phyloP scores from a whole-genome alignment of 352 stramenopile species.

The Detonula confervacea region DNA sequence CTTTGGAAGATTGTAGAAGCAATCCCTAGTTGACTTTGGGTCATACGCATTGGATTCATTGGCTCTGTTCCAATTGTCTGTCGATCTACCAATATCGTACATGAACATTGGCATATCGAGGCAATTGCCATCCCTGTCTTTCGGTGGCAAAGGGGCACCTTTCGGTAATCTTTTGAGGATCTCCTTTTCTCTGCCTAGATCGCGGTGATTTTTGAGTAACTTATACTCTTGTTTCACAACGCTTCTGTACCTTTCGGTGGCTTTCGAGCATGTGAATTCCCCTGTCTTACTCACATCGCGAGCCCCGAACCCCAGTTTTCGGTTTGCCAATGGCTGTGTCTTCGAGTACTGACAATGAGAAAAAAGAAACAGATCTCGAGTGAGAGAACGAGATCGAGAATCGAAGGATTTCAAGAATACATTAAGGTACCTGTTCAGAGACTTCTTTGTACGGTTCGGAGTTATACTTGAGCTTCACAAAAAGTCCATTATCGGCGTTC shows the following conservation, averaged over 20 bases:
- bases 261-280: slow-evolving; percentile 91
- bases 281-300: slow-evolving; percentile 90
- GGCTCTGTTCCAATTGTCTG: slow-evolving; percentile 19
- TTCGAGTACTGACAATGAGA: slow-evolving; percentile 82
- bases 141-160: slow-evolving; percentile 26
- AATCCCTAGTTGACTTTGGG: slow-evolving; percentile 49
- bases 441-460: slow-evolving; percentile 89
- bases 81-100: slow-evolving; percentile 70
- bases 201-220: slow-evolving; percentile 74
- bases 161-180: slow-evolving; percentile 24
- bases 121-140: slow-evolving; percentile 46
- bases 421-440: slow-evolving; percentile 61
- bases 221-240: slow-evolving; percentile 88
- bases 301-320: slow-evolving; percentile 90
- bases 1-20: slow-evolving; percentile 68
- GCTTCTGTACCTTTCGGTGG: slow-evolving; percentile 90
- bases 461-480: slow-evolving; percentile 82
- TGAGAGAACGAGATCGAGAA: neutral
- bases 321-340: slow-evolving; percentile 88
- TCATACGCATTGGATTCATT: slow-evolving; percentile 40
- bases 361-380: neutral
- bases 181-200: slow-evolving; percentile 72
- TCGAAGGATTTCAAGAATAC: no score
- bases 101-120: slow-evolving; percentile 62
- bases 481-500: slow-evolving; percentile 86